Evolutionary conservation across 1,284 basidiomycete genomes (phyloP).

Genomic region (Austroboletus niveus): DNA sequence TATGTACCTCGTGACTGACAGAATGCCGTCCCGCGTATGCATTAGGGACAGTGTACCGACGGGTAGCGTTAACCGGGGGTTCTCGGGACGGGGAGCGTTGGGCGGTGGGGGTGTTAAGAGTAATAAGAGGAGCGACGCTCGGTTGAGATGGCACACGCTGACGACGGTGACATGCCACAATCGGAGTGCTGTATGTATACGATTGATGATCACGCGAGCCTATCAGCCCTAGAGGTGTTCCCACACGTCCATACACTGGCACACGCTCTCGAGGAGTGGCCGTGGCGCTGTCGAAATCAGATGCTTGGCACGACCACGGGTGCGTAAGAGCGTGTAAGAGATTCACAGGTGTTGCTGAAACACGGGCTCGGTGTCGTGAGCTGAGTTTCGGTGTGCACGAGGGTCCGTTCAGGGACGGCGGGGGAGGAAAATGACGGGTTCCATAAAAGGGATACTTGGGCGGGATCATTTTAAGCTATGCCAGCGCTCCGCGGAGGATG

Average conservation of each 20-base stretch:
- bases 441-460: conserved; percentile 14
- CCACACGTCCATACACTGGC: background rate
- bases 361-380: background rate
- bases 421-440: conserved; percentile 11
- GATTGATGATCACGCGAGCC: conserved; percentile 12
- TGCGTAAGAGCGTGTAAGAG: background rate
- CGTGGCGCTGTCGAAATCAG: background rate
- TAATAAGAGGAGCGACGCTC: background rate
- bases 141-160: conserved; percentile 12
- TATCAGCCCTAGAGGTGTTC: background rate
- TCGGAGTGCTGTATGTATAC: background rate
- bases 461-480: conserved; percentile 9
- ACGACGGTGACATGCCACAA: background rate
- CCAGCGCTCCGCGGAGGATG: conserved; percentile 23
- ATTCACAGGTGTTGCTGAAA: conserved; percentile 19
- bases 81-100: background rate
- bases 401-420: conserved; percentile 25
- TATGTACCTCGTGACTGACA: background rate
- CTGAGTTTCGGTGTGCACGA: conserved; percentile 4
- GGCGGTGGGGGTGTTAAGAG: background rate
- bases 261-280: no score
- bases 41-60: background rate
- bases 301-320: background rate
- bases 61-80: background rate
- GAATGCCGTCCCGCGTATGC: background rate